phyloP scores from a whole-genome alignment of 495 filamentous ascomycete species.

The Apodospora peruviana region DNA sequence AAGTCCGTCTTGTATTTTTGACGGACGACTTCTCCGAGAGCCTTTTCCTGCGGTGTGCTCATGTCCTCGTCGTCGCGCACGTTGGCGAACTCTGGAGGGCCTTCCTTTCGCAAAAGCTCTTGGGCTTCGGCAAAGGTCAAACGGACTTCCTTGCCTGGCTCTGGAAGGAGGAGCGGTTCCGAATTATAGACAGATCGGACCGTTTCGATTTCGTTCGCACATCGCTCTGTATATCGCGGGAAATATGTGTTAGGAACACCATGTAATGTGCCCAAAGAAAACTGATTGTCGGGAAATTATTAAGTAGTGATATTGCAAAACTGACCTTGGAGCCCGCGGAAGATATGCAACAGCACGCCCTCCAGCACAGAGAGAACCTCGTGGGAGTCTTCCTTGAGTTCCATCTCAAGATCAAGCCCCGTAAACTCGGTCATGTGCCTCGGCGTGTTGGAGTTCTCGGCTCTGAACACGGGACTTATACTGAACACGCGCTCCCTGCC shows the following conservation, averaged over 20 bases:
- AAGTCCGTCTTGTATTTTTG: constrained; percentile 86
- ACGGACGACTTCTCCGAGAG: constrained; percentile 76
- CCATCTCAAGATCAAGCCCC: constrained; percentile 97
- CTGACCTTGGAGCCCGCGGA: constrained; percentile 58
- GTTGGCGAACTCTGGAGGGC: constrained; percentile 61
- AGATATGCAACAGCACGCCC: constrained; percentile 80
- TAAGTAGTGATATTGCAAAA: no score
- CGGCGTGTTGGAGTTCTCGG: constrained; percentile 94
- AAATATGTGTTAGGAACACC: background rate
- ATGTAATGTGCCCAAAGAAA: constrained; percentile 1
- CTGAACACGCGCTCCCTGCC: constrained; percentile 87
- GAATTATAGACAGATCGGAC: constrained; percentile 58
- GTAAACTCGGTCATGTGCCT: constrained; percentile 93
- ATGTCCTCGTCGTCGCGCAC: constrained; percentile 75
- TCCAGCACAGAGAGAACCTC: constrained; percentile 81
- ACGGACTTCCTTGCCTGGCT: constrained; percentile 69
- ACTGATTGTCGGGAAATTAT: no score
- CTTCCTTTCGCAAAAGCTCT: constrained; percentile 71
- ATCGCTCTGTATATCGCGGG: constrained; percentile 45
- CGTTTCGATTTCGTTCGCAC: constrained; percentile 63
- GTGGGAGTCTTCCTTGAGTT: constrained; percentile 81
- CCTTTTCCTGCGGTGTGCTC: constrained; percentile 80
- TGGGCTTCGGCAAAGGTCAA: constrained; percentile 84
- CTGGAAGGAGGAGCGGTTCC: constrained; percentile 47
- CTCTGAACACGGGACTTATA: constrained; percentile 78